phyloP scores from a whole-genome alignment of 371 early-diverging fungal species.

The Capillidium heterosporum region DNA sequence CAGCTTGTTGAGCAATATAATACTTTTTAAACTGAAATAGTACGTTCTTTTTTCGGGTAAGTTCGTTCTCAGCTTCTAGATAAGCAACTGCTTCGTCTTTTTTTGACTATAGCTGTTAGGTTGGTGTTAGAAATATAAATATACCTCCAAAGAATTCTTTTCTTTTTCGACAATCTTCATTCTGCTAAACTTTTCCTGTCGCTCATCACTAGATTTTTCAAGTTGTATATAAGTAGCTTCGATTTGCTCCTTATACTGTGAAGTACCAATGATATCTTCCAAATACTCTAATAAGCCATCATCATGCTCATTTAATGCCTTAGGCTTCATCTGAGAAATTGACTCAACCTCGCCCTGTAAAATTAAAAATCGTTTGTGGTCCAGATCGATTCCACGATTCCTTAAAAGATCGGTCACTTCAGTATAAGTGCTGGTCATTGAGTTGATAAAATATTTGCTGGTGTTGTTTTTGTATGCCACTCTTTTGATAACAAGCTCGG shows the following conservation, averaged over 20 bases:
- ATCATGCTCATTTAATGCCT: conserved; percentile 78
- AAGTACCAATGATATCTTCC: conserved; percentile 99
- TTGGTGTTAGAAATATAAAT: background rate
- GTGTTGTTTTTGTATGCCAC: conserved; percentile 51
- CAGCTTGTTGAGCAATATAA: background rate
- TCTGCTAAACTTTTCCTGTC: conserved; percentile 65
- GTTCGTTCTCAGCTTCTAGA: conserved; percentile 58
- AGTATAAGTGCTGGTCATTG: conserved; percentile 41
- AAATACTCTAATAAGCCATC: conserved; percentile 97
- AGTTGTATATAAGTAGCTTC: conserved; percentile 45
- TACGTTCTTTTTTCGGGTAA: conserved; percentile 31
- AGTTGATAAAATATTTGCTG: conserved; percentile 71
- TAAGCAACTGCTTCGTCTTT: conserved; percentile 71
- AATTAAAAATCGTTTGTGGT: conserved; percentile 98
- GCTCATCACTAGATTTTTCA: conserved; percentile 54
- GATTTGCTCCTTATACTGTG: conserved; percentile 74
- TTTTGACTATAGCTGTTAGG: conserved; percentile 22
- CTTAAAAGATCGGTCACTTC: conserved; percentile 81
- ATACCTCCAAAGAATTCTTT: conserved; percentile 10
- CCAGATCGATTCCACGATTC: conserved; percentile 87
- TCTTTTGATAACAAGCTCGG: conserved; percentile 62
- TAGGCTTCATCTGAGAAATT: conserved; percentile 98
- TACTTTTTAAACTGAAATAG: background rate
- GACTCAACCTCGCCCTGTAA: conserved; percentile 99
- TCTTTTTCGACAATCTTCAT: conserved; percentile 33